A percentile compares a stretch with the other conserved stretches of the same genome.
These are phyloP conservation scores for Mollisia scopiformis DNA, from an alignment of 2,329 filamentous ascomycete species.

Conservation along the genomic window DNA sequence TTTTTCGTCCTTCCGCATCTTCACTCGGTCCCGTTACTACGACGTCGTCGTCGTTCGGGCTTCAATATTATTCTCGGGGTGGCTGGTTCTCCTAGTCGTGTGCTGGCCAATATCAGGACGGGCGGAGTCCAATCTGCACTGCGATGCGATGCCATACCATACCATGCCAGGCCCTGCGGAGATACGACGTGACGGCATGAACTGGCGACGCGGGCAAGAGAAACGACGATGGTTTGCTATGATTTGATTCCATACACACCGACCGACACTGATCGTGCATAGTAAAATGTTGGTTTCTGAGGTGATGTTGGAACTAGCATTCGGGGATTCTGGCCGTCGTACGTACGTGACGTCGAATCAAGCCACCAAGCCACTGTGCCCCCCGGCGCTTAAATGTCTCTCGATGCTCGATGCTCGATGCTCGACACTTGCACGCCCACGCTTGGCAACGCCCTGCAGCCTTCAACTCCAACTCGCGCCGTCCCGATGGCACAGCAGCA, in stretches of 20 bases:
- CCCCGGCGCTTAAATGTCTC: background rate
- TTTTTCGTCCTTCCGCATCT: background rate
- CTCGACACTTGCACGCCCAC: too few species aligned
- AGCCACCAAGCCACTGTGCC: background rate
- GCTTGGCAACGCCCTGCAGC: background rate
- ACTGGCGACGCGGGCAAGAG: background rate
- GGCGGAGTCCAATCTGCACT: background rate
- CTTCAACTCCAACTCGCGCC: background rate
- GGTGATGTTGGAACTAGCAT: background rate
- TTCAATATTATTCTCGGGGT: too few species aligned
- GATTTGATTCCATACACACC: too few species aligned
- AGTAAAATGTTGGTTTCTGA: background rate
- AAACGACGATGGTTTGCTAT: background rate
- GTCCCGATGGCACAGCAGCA: conserved; percentile 4
- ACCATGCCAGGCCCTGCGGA: background rate
- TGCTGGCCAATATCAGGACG: background rate
- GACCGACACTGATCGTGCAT: conserved; percentile 1
- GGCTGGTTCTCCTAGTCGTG: too few species aligned
- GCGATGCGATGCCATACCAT: background rate
- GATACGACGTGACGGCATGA: background rate
- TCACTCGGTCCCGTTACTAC: too few species aligned
- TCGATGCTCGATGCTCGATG: too few species aligned
- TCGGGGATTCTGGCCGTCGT: background rate
- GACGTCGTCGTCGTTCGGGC: too few species aligned
- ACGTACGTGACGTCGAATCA: background rate